Evolutionary conservation across 495 filamentous ascomycete genomes (phyloP), one percentile per base, ranked within the genome.

Genomic region (Pyrenula massariospora): DNA sequence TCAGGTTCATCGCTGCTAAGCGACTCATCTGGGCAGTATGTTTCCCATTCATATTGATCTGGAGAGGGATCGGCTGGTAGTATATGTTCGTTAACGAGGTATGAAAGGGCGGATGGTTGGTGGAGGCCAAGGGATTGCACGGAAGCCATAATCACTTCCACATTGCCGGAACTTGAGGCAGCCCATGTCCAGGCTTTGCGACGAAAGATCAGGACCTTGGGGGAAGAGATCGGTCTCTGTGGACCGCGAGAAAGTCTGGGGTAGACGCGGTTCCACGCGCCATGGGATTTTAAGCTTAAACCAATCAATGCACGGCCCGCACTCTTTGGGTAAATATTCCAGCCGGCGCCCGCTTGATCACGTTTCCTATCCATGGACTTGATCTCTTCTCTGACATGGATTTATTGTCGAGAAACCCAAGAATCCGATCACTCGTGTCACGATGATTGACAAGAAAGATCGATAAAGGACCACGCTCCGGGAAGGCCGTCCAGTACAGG

Each of bases 71-170:
- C 79, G 15, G 79, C 67, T 22, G 85, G 81, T 0, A 97, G 74
- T 2, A 96, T 79, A 22, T 81, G 78, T 66, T 98, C 92, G 53
- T 84, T 76, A 61, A 96, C 81, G 52, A 95, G 83, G 71, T 90
- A 92, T 25, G 81, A 82, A 48, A 97, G 75, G 54, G 84, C 89
- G 56, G 86, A 78, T 58, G 93, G 91, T 65, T 85, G 81, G 70
- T 96, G 91, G 60, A 95, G 74, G 62, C 93, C 93, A 56, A 96
- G 79, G 49, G 91, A 95, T 57, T 81, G 84, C 65, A 93, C 83
- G 57, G 88, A 81, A 58, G 91, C 91, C 93, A 98, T 97, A 57
- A 47, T 70, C 62, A 60, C 64, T 55, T 24, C 31, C 8, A 42
- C 31, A 15, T 5, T 42, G 15, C 8, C 15, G 31, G 31, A 8